Evolutionary conservation across 2,329 filamentous ascomycete species (phyloP).

Genomic region (Xylariaceae sp.): DNA sequence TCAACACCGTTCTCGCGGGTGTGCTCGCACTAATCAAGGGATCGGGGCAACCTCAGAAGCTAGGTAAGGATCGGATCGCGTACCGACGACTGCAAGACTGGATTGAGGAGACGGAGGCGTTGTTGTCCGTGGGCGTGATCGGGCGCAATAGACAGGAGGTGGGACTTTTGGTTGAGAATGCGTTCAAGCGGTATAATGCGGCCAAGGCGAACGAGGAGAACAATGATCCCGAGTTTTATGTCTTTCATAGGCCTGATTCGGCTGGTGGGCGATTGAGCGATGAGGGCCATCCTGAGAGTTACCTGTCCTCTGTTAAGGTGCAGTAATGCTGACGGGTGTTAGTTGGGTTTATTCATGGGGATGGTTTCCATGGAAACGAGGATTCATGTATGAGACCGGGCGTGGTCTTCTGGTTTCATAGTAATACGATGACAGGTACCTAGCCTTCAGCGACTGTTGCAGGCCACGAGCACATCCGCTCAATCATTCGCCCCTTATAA

Average conservation of each 20-base stretch:
- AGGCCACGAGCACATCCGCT: too few species aligned
- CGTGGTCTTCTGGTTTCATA: too few species aligned
- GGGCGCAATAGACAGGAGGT: slow-evolving; percentile 40
- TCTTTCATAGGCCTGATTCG: slow-evolving; percentile 25
- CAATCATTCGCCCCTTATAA: too few species aligned
- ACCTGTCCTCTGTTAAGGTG: not conserved
- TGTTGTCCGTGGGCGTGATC: slow-evolving; percentile 39
- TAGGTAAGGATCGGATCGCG: slow-evolving; percentile 43
- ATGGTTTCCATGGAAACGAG: too few species aligned
- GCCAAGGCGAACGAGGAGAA: slow-evolving; percentile 39
- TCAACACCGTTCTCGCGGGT: slow-evolving; percentile 60
- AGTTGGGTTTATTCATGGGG: too few species aligned
- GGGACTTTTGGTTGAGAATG: slow-evolving; percentile 38
- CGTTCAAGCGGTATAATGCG: slow-evolving; percentile 41
- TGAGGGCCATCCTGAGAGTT: not conserved
- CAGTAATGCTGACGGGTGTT: not conserved
- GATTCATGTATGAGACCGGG: too few species aligned
- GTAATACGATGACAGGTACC: too few species aligned
- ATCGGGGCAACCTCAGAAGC: slow-evolving; percentile 44
- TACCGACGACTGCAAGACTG: slow-evolving; percentile 46
- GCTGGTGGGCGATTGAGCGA: slow-evolving; percentile 15
- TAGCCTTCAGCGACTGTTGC: too few species aligned
- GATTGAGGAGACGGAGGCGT: slow-evolving; percentile 49
- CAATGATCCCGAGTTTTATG: slow-evolving; percentile 37
- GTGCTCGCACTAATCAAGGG: slow-evolving; percentile 52